Evolutionary conservation across 441 rosid species (phyloP), one percentile per base, ranked within the genome.

Genomic region (Cnidoscolus chayamansa): DNA sequence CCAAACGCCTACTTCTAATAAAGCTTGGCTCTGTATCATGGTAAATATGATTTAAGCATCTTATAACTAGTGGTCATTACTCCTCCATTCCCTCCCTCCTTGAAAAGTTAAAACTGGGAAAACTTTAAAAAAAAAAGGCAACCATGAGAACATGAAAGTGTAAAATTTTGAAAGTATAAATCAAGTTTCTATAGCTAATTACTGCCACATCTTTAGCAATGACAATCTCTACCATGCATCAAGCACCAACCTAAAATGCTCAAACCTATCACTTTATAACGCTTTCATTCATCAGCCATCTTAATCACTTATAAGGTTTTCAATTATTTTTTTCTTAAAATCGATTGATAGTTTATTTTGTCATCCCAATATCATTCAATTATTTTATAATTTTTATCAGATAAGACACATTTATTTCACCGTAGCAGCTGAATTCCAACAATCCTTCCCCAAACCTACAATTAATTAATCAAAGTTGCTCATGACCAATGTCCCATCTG

Each of bases 261-360:
- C 2, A 32, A 55, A 37, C 62, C 49, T 37, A 37, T 55, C 10
- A 17, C 11, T 11, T 4, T 47, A 37, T 50, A 1, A 3, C 25
- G 65, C 25, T 61, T 51, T 67, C 19, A 58, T 45, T 67, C 31
- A 35, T 37, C 49, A 53, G 54, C 40, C 53, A 11, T 56, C 48
- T 55, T 31, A 35, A 54, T 53, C 43, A 9, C 49, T 40, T 4
- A 5, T 35, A 50, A 53, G 25, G 10, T 49, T 48, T 15, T 30
- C 25, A 8, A 50, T 15, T 30, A 66, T 35, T 35, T 35, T 35
- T 35, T 35, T 67, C 8, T 31, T 37, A 35, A 35, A 35, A 35
- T 0, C 8, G 4, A 20, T 1, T 7, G 2, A 6, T 20, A 40
- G 7, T 45, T 15, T 31, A 0, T 43, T 0, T n/a, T 20, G 25